A percentile compares a stretch with the other conserved stretches of the same genome.
Evolutionary conservation across 2,329 filamentous ascomycete species (phyloP).

Genomic region (Ophiostoma novo-ulmi): DNA sequence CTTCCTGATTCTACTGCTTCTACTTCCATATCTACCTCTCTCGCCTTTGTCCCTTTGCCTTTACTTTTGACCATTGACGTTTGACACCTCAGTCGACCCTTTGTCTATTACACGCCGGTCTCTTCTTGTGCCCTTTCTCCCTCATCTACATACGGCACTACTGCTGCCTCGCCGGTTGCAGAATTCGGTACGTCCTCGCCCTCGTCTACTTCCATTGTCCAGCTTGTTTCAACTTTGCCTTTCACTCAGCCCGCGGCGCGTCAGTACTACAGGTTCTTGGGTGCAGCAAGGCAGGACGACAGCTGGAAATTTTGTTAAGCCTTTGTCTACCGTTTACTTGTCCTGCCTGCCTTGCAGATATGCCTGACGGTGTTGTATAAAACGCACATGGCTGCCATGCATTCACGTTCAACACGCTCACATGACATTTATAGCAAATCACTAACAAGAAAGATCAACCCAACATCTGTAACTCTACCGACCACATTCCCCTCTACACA

Average conservation of each 20-base stretch:
- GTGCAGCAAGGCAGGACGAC: not conserved
- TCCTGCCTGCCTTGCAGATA: no score
- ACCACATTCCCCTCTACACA: not conserved
- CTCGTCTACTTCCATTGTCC: not conserved
- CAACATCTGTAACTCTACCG: not conserved
- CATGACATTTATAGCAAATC: not conserved
- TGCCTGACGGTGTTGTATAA: no score
- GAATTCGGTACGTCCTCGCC: not conserved
- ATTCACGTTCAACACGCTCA: no score
- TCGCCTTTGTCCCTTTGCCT: not conserved
- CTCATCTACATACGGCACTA: not conserved
- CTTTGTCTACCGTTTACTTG: no score
- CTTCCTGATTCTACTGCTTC: not conserved
- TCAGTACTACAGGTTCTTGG: not conserved
- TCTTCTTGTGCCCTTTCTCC: not conserved
- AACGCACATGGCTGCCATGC: no score
- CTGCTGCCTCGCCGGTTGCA: not conserved
- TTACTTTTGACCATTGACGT: not conserved
- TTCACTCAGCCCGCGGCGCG: not conserved
- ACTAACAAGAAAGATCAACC: not conserved
- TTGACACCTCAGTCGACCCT: not conserved
- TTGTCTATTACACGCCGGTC: not conserved
- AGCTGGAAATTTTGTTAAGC: no score
- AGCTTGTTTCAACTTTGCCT: not conserved
- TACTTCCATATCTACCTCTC: not conserved